Percentiles rank a stretch among this genome's conserved stretches.
Evolutionary conservation across 1,139 yeast species (phyloP).

Genomic region (Kodamaea anthophila): DNA sequence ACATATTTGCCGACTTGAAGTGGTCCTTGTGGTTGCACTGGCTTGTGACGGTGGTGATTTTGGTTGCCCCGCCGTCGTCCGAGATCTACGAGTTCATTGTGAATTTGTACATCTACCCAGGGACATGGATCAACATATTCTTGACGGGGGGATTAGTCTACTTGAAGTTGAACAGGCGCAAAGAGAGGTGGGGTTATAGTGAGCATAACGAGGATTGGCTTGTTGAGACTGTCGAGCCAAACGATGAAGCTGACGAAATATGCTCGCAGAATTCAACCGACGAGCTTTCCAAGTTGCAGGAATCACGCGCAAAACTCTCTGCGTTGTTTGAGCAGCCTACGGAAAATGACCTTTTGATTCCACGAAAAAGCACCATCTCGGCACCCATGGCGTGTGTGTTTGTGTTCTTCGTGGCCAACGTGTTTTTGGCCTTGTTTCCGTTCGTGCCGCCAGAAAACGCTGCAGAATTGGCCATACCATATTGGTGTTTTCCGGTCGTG

Average conservation of each 20-base stretch:
- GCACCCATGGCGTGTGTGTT: constrained; percentile 28
- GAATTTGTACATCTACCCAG: constrained; percentile 45
- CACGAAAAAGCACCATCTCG: constrained; percentile 33
- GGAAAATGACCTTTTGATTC: constrained; percentile 51
- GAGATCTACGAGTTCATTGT: constrained; percentile 45
- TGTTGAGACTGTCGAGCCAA: no score
- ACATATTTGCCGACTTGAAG: constrained; percentile 48
- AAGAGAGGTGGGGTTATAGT: constrained; percentile 30
- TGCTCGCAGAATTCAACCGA: constrained; percentile 6
- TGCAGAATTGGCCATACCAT: constrained; percentile 33
- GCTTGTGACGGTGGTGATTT: constrained; percentile 39
- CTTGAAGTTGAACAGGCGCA: constrained; percentile 24
- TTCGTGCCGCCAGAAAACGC: constrained; percentile 49
- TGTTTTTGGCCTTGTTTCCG: constrained; percentile 51
- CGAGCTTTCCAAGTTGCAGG: constrained; percentile 1
- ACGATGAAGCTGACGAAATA: constrained; percentile 1
- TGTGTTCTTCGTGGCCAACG: constrained; percentile 42
- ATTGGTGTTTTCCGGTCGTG: constrained; percentile 52
- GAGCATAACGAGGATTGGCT: constrained; percentile 7
- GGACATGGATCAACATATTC: constrained; percentile 44
- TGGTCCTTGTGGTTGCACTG: constrained; percentile 39
- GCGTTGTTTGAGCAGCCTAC: not conserved
- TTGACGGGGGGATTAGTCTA: constrained; percentile 39
- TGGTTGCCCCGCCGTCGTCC: constrained; percentile 42
- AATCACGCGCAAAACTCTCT: not conserved